A percentile compares a stretch with the other conserved stretches of the same genome.
These are phyloP conservation scores for Heliocybe sulcata DNA, from an alignment of 1,284 basidiomycete genomes.

Conservation along the genomic window DNA sequence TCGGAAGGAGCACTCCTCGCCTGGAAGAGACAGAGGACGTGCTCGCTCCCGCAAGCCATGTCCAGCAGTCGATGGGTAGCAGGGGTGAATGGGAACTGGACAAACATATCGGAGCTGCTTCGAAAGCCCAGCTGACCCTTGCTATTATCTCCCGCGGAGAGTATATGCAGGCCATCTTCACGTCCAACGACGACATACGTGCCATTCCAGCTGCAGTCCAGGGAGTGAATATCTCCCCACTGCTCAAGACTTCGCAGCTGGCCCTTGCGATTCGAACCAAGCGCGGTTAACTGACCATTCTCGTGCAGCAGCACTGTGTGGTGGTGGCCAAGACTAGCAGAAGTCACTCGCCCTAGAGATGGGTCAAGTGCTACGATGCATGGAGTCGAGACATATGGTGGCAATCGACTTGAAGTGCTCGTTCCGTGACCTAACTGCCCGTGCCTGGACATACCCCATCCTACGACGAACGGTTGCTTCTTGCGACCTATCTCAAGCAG, in stretches of 20 bases:
- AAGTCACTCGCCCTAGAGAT: constrained; percentile 22
- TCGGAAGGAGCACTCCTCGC: neutral
- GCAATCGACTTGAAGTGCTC: constrained; percentile 15
- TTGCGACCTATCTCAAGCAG: constrained; percentile 25
- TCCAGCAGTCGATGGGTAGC: constrained; percentile 14
- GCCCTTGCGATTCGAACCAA: constrained; percentile 66
- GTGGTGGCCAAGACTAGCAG: constrained; percentile 56
- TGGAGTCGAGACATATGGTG: constrained; percentile 27
- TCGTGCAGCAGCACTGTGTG: constrained; percentile 57
- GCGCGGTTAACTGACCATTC: constrained; percentile 37
- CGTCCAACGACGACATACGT: constrained; percentile 45
- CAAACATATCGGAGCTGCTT: constrained; percentile 10
- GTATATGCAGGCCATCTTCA: constrained; percentile 18
- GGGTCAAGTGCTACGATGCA: constrained; percentile 20
- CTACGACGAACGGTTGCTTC: constrained; percentile 39
- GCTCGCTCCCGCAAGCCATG: constrained; percentile 76
- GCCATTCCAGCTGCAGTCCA: constrained; percentile 82
- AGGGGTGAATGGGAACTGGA: constrained; percentile 29
- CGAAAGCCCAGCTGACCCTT: constrained; percentile 62
- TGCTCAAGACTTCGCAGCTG: constrained; percentile 47
- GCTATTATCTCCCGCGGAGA: constrained; percentile 57
- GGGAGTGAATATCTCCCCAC: constrained; percentile 18
- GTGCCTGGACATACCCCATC: constrained; percentile 81
- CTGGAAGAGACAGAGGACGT: constrained; percentile 45
- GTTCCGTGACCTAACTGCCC: constrained; percentile 58